Percentiles rank a stretch among this genome's conserved stretches.
Evolutionary conservation across 1,284 basidiomycete species (phyloP).

Genomic region (Ceratobasidium sp.): DNA sequence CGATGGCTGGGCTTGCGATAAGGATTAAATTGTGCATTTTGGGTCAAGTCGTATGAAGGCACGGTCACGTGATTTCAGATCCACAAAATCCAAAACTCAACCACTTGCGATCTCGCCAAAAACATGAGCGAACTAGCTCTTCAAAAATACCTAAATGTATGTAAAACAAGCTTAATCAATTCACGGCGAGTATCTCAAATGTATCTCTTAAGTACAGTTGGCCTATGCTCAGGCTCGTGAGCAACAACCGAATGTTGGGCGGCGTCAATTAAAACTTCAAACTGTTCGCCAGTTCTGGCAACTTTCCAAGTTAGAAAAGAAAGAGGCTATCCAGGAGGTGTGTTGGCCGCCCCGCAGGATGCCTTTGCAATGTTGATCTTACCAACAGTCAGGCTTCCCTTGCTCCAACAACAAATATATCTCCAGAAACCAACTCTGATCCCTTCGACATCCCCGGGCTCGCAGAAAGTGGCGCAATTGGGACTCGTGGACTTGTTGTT

Average conservation of each 20-base stretch:
- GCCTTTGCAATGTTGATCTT: not conserved
- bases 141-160: constrained; percentile 9
- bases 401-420: not conserved
- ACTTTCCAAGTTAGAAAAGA: constrained; percentile 9
- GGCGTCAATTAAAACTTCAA: constrained; percentile 28
- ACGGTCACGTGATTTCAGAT: too few relatives aligned
- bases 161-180: not conserved
- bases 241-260: constrained; percentile 1
- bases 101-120: not conserved
- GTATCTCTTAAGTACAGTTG: constrained; percentile 10
- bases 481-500: constrained; percentile 65
- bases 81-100: not conserved
- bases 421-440: constrained; percentile 19
- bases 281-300: constrained; percentile 20
- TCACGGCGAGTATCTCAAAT: not conserved
- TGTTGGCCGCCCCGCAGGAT: not conserved
- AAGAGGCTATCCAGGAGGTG: constrained; percentile 10
- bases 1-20: too few relatives aligned
- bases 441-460: constrained; percentile 36
- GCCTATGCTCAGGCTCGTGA: constrained; percentile 18
- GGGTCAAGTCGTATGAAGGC: not conserved
- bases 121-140: not conserved
- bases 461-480: constrained; percentile 38
- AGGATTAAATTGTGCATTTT: too few relatives aligned
- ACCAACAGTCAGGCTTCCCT: not conserved